A percentile compares a stretch with the other conserved stretches of the same genome.
Evolutionary conservation across 2,329 filamentous ascomycete genomes (phyloP).

Genomic region (Xylariomycetidae sp.): DNA sequence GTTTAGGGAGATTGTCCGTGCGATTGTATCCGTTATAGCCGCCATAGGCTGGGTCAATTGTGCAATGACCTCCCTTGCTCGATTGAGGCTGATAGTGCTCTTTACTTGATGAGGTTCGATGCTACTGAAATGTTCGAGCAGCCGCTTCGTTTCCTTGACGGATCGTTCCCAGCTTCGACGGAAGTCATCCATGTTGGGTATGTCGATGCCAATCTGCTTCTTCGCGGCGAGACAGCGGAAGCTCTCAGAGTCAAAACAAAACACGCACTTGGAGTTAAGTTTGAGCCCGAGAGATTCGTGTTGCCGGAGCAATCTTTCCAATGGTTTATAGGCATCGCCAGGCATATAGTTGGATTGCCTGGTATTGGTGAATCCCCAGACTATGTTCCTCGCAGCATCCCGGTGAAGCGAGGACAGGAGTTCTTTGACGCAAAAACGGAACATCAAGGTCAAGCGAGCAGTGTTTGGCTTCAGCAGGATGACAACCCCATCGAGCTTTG

Average conservation of each 20-base stretch:
- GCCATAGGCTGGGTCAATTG: constrained; percentile 34
- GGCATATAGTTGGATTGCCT: constrained; percentile 35
- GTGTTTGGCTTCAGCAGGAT: constrained; percentile 38
- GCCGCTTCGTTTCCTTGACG: constrained; percentile 22
- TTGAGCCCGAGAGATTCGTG: constrained; percentile 25
- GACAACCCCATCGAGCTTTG: constrained; percentile 35
- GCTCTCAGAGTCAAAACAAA: constrained; percentile 40
- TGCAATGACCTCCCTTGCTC: constrained; percentile 29
- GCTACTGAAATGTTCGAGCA: constrained; percentile 26
- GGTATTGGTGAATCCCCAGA: constrained; percentile 40
- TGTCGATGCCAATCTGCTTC: constrained; percentile 23
- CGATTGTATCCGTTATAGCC: constrained; percentile 28
- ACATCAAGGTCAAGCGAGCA: constrained; percentile 31
- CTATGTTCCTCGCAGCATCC: constrained; percentile 34
- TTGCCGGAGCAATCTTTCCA: constrained; percentile 25
- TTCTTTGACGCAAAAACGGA: constrained; percentile 36
- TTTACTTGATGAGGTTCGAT: constrained; percentile 28
- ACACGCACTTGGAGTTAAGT: constrained; percentile 26
- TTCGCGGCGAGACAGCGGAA: constrained; percentile 36
- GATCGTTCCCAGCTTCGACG: constrained; percentile 33
- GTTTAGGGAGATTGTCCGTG: constrained; percentile 24
- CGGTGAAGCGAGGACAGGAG: constrained; percentile 35
- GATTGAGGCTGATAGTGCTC: constrained; percentile 35
- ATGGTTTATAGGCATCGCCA: constrained; percentile 33
- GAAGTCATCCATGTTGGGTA: constrained; percentile 29